Base-by-base conservation (phyloP, 2,329 filamentous ascomycete species). In the Arthroderma sp. region DNA sequence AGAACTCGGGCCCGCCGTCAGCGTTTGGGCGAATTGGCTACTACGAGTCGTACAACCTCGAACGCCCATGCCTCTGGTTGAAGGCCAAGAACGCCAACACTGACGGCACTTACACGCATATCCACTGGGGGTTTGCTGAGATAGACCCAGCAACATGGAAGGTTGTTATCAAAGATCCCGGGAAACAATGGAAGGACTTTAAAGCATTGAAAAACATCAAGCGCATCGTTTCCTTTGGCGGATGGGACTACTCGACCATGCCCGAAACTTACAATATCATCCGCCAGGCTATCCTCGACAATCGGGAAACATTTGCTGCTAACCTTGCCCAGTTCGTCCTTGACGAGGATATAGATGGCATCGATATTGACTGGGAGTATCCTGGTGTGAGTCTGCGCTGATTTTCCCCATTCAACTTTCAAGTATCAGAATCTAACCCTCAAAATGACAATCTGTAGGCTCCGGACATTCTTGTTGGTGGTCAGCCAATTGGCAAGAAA, bases 171-270 rank as follows among this genome's bases (percentile, higher is more conserved):
- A 41, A 54, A 10, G 56, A 63, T 36, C 66, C 58, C 43, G 31
- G 50, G 58, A 29, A 47, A 56, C 36, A 39, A 22, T 33, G 33
- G n/a, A 29, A 42, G 15, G n/a, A 36, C 22, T 42, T 42, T 29
- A 34, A 29, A n/a, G 7, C 9, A 8, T 8, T 43, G 11, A 4
- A 22, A 29, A 11, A 22, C 6, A 8, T 42, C 9, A 42, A 42
- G 31, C 31, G 33, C 11, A 42, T 42, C 4, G n/a, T 42, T 8
- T 42, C 40, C 22, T 60, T 70, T 46, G 66, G 67, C 11, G 66
- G 67, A 27, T 68, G 68, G 68, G 54, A 52, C 31, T 61, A 61
- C 46, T 65, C 59, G 2, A 68, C 66, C 0, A 53, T 56, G 2
- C 57, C 62, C 0, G 53, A 38, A 1, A 65, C 62, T 0, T 66